Base-by-base conservation (phyloP, 1,284 basidiomycete genomes). In the Ceraceosorus guamensis region DNA sequence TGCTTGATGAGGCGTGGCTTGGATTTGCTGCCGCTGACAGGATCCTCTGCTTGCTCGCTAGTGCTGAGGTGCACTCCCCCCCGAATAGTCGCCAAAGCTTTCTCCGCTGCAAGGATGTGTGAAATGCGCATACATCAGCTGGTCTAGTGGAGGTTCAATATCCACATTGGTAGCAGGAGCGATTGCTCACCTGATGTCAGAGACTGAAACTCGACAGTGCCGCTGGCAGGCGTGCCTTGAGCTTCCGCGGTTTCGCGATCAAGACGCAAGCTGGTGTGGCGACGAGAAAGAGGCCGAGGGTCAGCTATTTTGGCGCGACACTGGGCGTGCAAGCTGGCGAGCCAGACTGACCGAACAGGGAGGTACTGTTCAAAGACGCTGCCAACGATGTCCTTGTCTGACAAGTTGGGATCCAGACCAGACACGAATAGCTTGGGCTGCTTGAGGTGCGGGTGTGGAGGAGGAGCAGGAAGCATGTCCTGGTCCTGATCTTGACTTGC, bases 201-300 rank as follows among this genome's bases (percentile, higher is more conserved):
- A 3, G 62, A 57, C 48, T 73, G 67, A 50, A 73, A 73, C 48
- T 73, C 67, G 46, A 73, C 61, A 8, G 67, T 71, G 32, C 68
- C 70, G 48, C 52, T 62, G 5, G 63, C 62, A 1, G 46, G 46
- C 41, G 58, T 54, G 6, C 55, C 61, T 62, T 64, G 50, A 70
- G 57, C 33, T 55, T 57, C 34, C 3, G 14, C 10, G 18, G 18
- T 35, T 37, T 16, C 10, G 48, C 37, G 10, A 50, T 10, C 32
- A 6, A 50, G 48, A 14, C 18, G 6, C n/a, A 46, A 46, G 45
- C 45, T 46, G 14, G 7, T 18, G 5, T 13, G 39, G 34, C 31
- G 48, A 49, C 14, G 48, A 18, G 48, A 14, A 7, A n/a, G 13
- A 5, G 48, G 14, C 7, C 10, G 5, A 34, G 32, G 14, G 10